Base-by-base conservation (phyloP, 2,329 filamentous ascomycete genomes). In the Hymenoscyphus repandus region DNA sequence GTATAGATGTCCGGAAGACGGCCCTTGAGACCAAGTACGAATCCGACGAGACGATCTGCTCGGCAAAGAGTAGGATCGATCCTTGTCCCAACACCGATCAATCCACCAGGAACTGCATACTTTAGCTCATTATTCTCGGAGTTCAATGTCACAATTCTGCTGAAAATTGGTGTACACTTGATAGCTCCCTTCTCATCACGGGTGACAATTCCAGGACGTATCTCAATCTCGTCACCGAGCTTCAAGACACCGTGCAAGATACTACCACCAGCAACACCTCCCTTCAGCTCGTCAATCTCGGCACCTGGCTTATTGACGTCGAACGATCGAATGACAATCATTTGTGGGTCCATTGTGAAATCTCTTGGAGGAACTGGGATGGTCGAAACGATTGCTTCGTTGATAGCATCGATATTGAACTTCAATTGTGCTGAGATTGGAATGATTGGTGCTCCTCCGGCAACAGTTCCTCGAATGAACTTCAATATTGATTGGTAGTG, bases 291-390 rank as follows among this genome's bases (percentile, higher is more conserved):
- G 54, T 97, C 92, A 59, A 99, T 97, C 73, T 96, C 93, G 38
- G 93, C 91, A 80, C 93, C 93, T 38, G 93, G 93, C 81, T 99
- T 99, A 83, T 99, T 99, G 67, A 99, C 95, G 68, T 99, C 93
- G 71, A 99, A 99, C 2, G 92, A 97, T 71, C 93, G 90, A 70
- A 99, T 99, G 68, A 99, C 86, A 66, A 99, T 99, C 90, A 99
- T 96, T 74, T 96, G 91, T 39, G 93, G 93, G 60, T 92, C 88
- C 64, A 87, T 82, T 61, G 83, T 83, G 76, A 99, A 97, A 71
- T 97, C 91, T 71, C 93, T 82, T 54, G 86, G 74, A 13, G 93
- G 93, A 9, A 97, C 86, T 22, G 93, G 93, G 63, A 99, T 96
- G 65, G 89, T 95, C 68, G 89, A 90, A 70, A 96, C 89, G 59